phyloP scores from a whole-genome alignment of 2,329 filamentous ascomycete species.

The Onygenales sp. region DNA sequence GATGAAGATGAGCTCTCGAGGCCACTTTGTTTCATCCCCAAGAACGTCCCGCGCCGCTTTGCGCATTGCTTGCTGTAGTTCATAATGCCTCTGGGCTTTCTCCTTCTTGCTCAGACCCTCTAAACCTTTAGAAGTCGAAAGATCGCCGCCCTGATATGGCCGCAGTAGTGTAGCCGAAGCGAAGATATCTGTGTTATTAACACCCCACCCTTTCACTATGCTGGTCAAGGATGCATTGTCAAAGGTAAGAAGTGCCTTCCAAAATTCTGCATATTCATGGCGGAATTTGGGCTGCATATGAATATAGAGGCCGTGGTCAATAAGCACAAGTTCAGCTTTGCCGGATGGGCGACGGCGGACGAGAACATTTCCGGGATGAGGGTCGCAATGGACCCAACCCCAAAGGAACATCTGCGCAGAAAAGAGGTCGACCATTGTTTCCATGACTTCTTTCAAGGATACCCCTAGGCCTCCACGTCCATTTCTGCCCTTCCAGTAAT shows the following conservation, averaged over 20 bases:
- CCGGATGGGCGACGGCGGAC: conserved; percentile 75
- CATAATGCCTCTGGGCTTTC: conserved; percentile 55
- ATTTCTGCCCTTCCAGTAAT: conserved; percentile 63
- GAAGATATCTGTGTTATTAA: conserved; percentile 82
- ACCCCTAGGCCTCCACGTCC: conserved; percentile 76
- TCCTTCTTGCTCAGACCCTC: conserved; percentile 45
- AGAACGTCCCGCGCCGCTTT: conserved; percentile 70
- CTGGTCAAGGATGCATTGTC: conserved; percentile 71
- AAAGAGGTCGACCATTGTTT: conserved; percentile 91
- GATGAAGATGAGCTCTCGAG: conserved; percentile 84
- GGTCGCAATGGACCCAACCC: conserved; percentile 92
- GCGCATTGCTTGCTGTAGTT: conserved; percentile 67
- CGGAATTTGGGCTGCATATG: conserved; percentile 77
- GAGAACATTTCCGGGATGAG: conserved; percentile 96
- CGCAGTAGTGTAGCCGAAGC: conserved; percentile 82
- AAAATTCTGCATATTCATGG: conserved; percentile 79
- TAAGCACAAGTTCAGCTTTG: conserved; percentile 81
- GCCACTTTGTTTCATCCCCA: conserved; percentile 78
- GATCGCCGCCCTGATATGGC: conserved; percentile 80
- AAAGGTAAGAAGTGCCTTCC: conserved; percentile 88
- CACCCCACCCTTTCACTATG: conserved; percentile 74
- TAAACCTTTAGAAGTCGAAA: conserved; percentile 50
- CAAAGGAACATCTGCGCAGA: conserved; percentile 97
- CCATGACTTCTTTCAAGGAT: conserved; percentile 79
- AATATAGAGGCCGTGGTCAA: conserved; percentile 95